Evolutionary conservation across 129 eudicot genomes (phyloP).

Genomic region (Flaveria bidentis): DNA sequence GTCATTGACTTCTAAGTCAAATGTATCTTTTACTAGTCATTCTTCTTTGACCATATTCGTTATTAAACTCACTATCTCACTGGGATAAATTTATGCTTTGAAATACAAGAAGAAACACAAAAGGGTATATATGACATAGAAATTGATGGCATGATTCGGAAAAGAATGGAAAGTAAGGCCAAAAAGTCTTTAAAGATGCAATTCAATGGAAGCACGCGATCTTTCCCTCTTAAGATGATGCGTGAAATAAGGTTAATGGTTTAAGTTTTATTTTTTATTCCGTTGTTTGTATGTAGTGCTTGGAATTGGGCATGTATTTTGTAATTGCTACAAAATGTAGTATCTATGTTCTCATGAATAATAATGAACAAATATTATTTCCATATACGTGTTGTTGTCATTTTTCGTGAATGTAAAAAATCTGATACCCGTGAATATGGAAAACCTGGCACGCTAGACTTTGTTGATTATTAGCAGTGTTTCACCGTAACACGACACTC

Average conservation of each 20-base stretch:
- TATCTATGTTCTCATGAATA: neutral
- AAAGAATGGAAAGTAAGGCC: slow-evolving; percentile 24
- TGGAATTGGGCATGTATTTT: neutral
- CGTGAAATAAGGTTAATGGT: neutral
- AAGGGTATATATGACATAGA: slow-evolving; percentile 23
- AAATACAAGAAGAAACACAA: neutral
- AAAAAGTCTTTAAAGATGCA: slow-evolving; percentile 27
- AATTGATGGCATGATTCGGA: slow-evolving; percentile 26
- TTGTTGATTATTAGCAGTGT: neutral
- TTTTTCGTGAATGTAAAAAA: neutral
- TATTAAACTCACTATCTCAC: neutral
- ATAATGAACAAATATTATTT: neutral
- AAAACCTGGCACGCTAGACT: neutral
- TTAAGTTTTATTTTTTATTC: neutral
- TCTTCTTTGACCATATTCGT: neutral
- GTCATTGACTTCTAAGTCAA: slow-evolving; percentile 21
- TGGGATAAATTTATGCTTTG: neutral
- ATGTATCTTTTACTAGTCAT: slow-evolving; percentile 17
- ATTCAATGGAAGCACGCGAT: slow-evolving; percentile 3
- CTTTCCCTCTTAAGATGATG: neutral
- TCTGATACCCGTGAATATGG: too few species aligned
- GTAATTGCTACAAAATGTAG: neutral
- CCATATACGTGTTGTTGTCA: neutral
- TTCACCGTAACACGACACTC: neutral
- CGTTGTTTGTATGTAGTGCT: neutral